Conservation (phyloP, 352 stramenopile genomes). For the Phytophthora pini region DNA sequence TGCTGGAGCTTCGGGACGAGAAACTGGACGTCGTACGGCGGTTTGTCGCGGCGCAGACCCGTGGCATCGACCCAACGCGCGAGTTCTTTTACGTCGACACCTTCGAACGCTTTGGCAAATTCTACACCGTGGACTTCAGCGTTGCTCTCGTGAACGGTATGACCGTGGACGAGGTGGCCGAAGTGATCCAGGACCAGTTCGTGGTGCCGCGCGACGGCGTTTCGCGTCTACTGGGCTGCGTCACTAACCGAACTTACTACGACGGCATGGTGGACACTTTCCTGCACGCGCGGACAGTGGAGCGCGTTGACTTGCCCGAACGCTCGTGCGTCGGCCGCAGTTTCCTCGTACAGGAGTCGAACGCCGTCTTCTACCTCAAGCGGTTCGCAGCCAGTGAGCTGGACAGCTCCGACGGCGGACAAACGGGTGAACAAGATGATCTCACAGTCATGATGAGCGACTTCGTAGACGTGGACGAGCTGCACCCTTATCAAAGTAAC, state of each 20-base stretch:
- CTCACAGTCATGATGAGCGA: slow-evolving; percentile 58
- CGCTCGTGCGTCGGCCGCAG: slow-evolving; percentile 36
- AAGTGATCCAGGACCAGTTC: slow-evolving; percentile 66
- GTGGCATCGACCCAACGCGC: slow-evolving; percentile 54
- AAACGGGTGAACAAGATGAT: slow-evolving; percentile 30
- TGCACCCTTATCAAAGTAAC: slow-evolving; percentile 58
- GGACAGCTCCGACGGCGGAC: slow-evolving; percentile 14
- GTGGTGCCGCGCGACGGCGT: slow-evolving; percentile 60
- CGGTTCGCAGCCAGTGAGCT: slow-evolving; percentile 23
- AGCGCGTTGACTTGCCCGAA: slow-evolving; percentile 62
- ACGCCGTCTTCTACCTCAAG: slow-evolving; percentile 66
- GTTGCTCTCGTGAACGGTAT: slow-evolving; percentile 55
- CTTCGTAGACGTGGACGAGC: slow-evolving; percentile 66
- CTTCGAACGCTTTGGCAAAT: slow-evolving; percentile 73
- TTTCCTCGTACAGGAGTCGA: slow-evolving; percentile 73
- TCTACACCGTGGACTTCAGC: slow-evolving; percentile 75
- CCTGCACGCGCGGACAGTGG: slow-evolving; percentile 63
- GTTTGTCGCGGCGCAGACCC: slow-evolving; percentile 58
- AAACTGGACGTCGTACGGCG: slow-evolving; percentile 51
- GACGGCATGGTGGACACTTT: slow-evolving; percentile 61
- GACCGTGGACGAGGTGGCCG: slow-evolving; percentile 51
- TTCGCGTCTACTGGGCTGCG: slow-evolving; percentile 58
- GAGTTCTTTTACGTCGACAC: slow-evolving; percentile 75
- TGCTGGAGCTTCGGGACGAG: slow-evolving; percentile 55
- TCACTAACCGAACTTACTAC: slow-evolving; percentile 73